These are phyloP conservation scores for Leucoagaricus sp. DNA, from an alignment of 1,284 basidiomycete species.

Conservation along the genomic window DNA sequence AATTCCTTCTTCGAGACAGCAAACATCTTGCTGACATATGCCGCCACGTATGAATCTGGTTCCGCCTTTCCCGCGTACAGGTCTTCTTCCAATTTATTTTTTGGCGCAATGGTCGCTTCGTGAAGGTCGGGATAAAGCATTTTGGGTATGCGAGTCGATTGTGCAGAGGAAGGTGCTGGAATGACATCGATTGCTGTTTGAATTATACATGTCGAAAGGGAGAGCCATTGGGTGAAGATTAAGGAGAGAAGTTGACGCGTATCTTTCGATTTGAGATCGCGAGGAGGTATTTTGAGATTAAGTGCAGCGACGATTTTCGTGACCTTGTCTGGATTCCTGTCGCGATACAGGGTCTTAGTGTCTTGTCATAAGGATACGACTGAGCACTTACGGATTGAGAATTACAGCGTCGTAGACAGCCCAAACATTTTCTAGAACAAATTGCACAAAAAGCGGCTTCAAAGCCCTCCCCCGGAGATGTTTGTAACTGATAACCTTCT, in stretches of 20 bases:
- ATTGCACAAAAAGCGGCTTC: constrained; percentile 98
- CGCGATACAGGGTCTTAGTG: neutral
- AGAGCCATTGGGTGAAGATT: constrained; percentile 96
- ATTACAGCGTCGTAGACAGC: constrained; percentile 90
- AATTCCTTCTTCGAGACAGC: constrained; percentile 81
- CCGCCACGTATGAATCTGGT: constrained; percentile 66
- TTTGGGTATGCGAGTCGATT: constrained; percentile 83
- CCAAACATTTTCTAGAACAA: constrained; percentile 98
- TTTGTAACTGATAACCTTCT: constrained; percentile 90
- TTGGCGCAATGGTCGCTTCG: constrained; percentile 57
- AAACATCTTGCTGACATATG: constrained; percentile 99
- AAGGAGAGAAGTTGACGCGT: constrained; percentile 79
- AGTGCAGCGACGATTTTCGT: constrained; percentile 88
- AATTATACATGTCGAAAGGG: constrained; percentile 91
- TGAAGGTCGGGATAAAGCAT: constrained; percentile 88
- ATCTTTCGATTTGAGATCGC: constrained; percentile 94
- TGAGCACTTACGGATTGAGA: constrained; percentile 76
- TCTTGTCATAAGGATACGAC: constrained; percentile 39
- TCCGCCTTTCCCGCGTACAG: constrained; percentile 76
- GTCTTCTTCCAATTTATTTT: constrained; percentile 81
- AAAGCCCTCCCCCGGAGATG: constrained; percentile 84
- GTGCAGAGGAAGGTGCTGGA: constrained; percentile 84
- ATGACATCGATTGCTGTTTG: constrained; percentile 92
- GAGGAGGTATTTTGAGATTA: constrained; percentile 82
- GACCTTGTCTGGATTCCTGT: constrained; percentile 86